Base-by-base conservation (phyloP, 768 basidiomycete genomes). In the Termitomyces sp. region DNA sequence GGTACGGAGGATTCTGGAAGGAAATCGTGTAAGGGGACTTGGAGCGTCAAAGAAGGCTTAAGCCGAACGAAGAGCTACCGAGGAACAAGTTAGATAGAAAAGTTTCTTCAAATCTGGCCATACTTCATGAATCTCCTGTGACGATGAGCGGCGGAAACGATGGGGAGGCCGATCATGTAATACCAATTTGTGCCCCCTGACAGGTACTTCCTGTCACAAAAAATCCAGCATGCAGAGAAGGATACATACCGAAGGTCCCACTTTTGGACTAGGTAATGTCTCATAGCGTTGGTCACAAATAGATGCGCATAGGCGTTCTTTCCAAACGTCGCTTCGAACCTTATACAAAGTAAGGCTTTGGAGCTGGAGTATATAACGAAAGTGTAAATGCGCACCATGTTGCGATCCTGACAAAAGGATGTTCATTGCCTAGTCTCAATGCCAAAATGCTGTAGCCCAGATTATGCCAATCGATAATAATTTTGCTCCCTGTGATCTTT, bases 381-480 rank as follows among this genome's bases (percentile, higher is more conserved):
- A 15, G 57, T 43, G 40, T 31, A 6, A 37, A 31, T 20, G 61
- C 73, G n/a, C 65, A 96, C 96, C 83, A 82, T 75, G 84, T 85
- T 0, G 93, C 89, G 25, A 96, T 70, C 64, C 73, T 81, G 45
- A 96, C 93, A 63, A 96, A 80, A 0, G 79, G 72, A 70, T 94
- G 91, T 0, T 73, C 70, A 1, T 77, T 61, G 0, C 94, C 91
- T n/a, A 95, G 76, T 67, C 86, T 89, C 65, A 99, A 73, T 1
- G 89, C 90, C 52, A 99, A 83, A 50, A 98, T 94, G 64, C 87
- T 96, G 71, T 94, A 95, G 17, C 97, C 97, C 31, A 96, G 83
- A 72, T 99, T 99, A 72, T 99, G 97, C 97, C 97, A 99, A 75
- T 99, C 97, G 58, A 99, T 95, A 62, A 99, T 91, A 65, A 99